A percentile compares a stretch with the other conserved stretches of the same genome.
These are phyloP conservation scores for Dimargaris verticillata DNA, from an alignment of 192 early-diverging fungal species.

Conservation along the genomic window DNA sequence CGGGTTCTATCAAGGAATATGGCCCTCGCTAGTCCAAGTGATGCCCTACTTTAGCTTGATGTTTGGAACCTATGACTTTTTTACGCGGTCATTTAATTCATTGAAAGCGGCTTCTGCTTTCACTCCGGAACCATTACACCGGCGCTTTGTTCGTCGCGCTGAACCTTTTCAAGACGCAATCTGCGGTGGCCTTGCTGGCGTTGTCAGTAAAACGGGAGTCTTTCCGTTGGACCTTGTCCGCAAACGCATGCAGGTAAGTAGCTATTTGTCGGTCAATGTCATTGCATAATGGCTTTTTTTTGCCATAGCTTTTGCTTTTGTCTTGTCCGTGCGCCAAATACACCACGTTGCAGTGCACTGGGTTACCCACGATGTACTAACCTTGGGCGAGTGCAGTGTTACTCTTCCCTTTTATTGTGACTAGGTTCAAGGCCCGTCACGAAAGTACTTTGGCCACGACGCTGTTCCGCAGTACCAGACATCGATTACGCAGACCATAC, in stretches of 20 bases:
- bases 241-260: constrained; percentile 41
- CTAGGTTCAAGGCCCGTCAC: constrained; percentile 58
- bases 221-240: constrained; percentile 85
- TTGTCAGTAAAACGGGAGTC: constrained; percentile 65
- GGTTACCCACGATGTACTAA: no score
- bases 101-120: background rate
- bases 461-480: constrained; percentile 44
- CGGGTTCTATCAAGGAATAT: constrained; percentile 77
- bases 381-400: no score
- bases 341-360: no score
- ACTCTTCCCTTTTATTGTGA: no score
- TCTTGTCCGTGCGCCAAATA: no score
- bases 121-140: no score
- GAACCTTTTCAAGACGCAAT: constrained; percentile 41
- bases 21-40: constrained; percentile 69
- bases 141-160: constrained; percentile 7
- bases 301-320: no score
- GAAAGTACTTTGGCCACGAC: constrained; percentile 39
- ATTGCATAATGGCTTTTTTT: no score
- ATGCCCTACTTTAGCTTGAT: constrained; percentile 91
- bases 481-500: constrained; percentile 38
- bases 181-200: constrained; percentile 62
- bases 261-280: no score
- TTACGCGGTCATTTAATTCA: constrained; percentile 30
- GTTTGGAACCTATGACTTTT: constrained; percentile 59